phyloP scores from a whole-genome alignment of 2,329 filamentous ascomycete genomes.

The Hymenoscyphus salicellus region DNA sequence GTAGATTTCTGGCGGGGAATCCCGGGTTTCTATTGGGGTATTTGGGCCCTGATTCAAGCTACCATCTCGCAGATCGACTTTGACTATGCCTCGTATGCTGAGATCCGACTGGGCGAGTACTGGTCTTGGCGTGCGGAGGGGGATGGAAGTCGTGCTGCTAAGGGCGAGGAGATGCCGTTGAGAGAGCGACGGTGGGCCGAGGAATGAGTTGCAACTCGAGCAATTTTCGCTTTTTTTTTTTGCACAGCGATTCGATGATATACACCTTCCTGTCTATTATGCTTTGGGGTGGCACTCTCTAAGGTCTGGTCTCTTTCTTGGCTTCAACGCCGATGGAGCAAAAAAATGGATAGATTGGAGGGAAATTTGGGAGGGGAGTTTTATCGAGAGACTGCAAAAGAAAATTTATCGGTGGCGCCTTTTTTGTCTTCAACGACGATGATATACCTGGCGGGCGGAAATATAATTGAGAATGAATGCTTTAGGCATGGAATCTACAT shows the following conservation, averaged over 20 bases:
- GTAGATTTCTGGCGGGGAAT: constrained; percentile 86
- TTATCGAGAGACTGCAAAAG: background rate
- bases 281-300: background rate
- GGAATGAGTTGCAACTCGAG: constrained; percentile 19
- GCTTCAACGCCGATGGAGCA: background rate
- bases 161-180: constrained; percentile 61
- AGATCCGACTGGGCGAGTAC: constrained; percentile 83
- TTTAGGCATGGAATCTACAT: background rate
- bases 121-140: constrained; percentile 82
- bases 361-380: background rate
- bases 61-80: constrained; percentile 95
- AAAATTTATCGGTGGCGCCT: background rate
- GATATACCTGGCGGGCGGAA: background rate
- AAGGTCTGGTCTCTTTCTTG: background rate
- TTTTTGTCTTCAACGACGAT: constrained; percentile 2
- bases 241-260: background rate
- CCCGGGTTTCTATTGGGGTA: constrained; percentile 87
- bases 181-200: constrained; percentile 73
- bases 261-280: background rate
- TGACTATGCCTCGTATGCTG: constrained; percentile 90
- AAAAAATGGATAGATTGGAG: background rate
- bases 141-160: constrained; percentile 56
- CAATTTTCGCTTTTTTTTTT: background rate
- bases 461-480: background rate
- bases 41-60: constrained; percentile 94